Percentiles rank a stretch among this genome's conserved stretches.
phyloP scores from a whole-genome alignment of 192 early-diverging fungal species.

The Backusella sp. region DNA sequence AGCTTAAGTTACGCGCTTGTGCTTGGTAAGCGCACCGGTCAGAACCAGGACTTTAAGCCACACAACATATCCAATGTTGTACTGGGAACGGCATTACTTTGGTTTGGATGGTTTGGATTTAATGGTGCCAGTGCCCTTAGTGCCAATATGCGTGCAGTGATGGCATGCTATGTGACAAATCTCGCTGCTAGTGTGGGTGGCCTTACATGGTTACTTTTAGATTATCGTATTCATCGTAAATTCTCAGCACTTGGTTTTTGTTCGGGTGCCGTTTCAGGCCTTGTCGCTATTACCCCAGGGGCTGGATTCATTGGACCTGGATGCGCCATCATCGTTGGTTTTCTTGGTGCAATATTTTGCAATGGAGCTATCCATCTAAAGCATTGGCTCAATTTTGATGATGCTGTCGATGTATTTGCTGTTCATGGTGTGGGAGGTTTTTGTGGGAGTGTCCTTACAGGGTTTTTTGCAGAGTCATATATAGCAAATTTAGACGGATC shows the following conservation, averaged over 20 bases:
- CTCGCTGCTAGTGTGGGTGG: slow-evolving; percentile 79
- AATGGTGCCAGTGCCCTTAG: slow-evolving; percentile 85
- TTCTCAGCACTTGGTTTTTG: slow-evolving; percentile 91
- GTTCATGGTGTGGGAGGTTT: slow-evolving; percentile 85
- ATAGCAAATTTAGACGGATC: slow-evolving; percentile 70
- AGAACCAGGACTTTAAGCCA: slow-evolving; percentile 62
- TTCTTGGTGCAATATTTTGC: slow-evolving; percentile 68
- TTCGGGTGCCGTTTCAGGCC: slow-evolving; percentile 87
- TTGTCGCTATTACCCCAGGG: slow-evolving; percentile 92
- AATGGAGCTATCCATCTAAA: slow-evolving; percentile 84
- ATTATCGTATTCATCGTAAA: slow-evolving; percentile 77
- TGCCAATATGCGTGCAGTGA: slow-evolving; percentile 80
- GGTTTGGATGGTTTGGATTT: slow-evolving; percentile 62
- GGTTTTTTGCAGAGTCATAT: slow-evolving; percentile 81
- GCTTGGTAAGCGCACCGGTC: slow-evolving; percentile 74
- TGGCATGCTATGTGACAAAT: slow-evolving; percentile 85
- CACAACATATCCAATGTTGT: slow-evolving; percentile 93
- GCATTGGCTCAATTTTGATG: slow-evolving; percentile 83
- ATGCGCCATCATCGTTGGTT: slow-evolving; percentile 79
- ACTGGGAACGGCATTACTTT: slow-evolving; percentile 41
- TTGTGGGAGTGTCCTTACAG: slow-evolving; percentile 80
- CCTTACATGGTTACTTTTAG: slow-evolving; percentile 79
- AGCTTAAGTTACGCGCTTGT: slow-evolving; percentile 84
- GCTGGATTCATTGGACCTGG: slow-evolving; percentile 86
- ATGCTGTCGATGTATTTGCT: slow-evolving; percentile 90